A percentile compares a stretch with the other conserved stretches of the same genome.
Conservation (phyloP, 2,329 filamentous ascomycete genomes). For the Diaporthe citri region DNA sequence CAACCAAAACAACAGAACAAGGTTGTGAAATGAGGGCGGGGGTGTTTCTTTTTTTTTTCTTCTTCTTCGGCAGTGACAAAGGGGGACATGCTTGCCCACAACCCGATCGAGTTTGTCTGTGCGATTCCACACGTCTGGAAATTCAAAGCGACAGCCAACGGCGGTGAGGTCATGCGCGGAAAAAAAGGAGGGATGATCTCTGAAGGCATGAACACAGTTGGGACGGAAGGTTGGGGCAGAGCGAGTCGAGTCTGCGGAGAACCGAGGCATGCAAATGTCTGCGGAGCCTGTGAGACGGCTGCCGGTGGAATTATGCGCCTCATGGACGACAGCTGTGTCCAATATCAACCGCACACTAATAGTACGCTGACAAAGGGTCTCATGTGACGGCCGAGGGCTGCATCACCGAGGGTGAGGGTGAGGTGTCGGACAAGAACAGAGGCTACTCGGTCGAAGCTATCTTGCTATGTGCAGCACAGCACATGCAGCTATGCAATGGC, state of each 20-base stretch:
- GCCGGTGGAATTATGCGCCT: not conserved
- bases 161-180: not conserved
- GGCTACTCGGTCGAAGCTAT: not conserved
- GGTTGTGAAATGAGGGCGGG: not conserved
- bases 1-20: not conserved
- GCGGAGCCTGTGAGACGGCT: slow-evolving; percentile 8
- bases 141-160: not conserved
- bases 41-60: not conserved
- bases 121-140: not conserved
- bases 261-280: slow-evolving; percentile 7
- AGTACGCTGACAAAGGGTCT: not conserved
- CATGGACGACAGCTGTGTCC: not conserved
- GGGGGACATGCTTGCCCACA: not conserved
- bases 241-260: slow-evolving; percentile 14
- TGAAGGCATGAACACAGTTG: not conserved
- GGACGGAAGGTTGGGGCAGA: not conserved
- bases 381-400: not conserved
- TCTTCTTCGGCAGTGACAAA: not conserved
- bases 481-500: not conserved
- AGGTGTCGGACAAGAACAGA: not conserved
- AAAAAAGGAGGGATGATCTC: not conserved
- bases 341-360: not conserved
- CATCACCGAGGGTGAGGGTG: not conserved
- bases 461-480: not conserved
- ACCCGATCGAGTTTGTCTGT: not conserved